A percentile compares a stretch with the other conserved stretches of the same genome.
Conservation (phyloP, 163 green algal species). For the Prototheca stagnorum region DNA sequence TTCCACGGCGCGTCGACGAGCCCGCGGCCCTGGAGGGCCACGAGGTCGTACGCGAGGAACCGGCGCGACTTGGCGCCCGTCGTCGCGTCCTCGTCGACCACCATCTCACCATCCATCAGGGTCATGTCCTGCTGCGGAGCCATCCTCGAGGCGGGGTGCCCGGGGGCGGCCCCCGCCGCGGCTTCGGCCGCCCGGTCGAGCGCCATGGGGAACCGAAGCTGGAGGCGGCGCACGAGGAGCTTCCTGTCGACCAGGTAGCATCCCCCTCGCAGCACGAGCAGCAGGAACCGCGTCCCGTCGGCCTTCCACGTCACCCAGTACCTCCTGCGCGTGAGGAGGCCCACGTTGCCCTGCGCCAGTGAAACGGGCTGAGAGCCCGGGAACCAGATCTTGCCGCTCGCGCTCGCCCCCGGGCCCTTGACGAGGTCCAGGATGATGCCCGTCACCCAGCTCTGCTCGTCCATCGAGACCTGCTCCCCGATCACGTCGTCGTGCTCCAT, state of each 20-base stretch:
- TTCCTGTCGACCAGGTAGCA: constrained; percentile 81
- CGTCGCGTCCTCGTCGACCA: constrained; percentile 61
- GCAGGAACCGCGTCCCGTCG: constrained; percentile 90
- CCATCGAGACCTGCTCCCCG: constrained; percentile 33
- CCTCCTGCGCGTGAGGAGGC: constrained; percentile 30
- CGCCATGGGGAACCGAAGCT: constrained; percentile 41
- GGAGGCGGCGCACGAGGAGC: constrained; percentile 57
- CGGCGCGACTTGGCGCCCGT: constrained; percentile 23
- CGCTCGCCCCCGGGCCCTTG: constrained; percentile 1
- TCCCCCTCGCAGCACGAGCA: constrained; percentile 55
- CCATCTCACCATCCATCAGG: constrained; percentile 93
- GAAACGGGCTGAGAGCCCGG: constrained; percentile 86
- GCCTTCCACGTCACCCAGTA: constrained; percentile 83
- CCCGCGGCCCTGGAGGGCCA: constrained; percentile 32
- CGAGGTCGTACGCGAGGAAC: constrained; percentile 68
- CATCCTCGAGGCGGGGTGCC: background rate
- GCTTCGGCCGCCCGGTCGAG: too few species aligned
- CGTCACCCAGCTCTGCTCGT: constrained; percentile 26
- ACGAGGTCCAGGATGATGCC: constrained; percentile 14
- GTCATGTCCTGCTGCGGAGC: constrained; percentile 29
- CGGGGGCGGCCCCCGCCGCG: too few species aligned
- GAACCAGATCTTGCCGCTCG: constrained; percentile 33
- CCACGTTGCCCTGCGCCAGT: constrained; percentile 50
- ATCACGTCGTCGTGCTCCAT: constrained; percentile 65
- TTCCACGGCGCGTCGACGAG: constrained; percentile 34